Evolutionary conservation across 108 stramenopile species (phyloP), one percentile per base, ranked within the genome.

Genomic region (Pinguiococcus pyrenoidosus): DNA sequence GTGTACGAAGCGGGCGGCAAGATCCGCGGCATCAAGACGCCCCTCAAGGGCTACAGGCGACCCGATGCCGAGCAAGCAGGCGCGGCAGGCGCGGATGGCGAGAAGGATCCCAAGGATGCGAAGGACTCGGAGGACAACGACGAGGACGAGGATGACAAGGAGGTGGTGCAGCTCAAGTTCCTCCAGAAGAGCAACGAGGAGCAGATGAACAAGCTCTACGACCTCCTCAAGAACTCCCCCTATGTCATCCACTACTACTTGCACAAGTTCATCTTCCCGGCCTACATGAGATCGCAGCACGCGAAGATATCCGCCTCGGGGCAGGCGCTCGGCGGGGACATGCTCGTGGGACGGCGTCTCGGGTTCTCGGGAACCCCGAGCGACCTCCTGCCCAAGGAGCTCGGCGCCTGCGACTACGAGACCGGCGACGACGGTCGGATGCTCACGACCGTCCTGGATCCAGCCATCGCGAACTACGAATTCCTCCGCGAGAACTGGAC

Each of bases 351-450:
- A 9, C 18, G 3, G 20, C 49, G 51, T 12, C 21, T 67, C 25
- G 65, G 65, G 16, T 67, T 67, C 54, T 61, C 59, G 14, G 65
- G 65, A 2, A 67, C 65, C 6, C 58, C 65, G 16, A 50, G 32
- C 13, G 58, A 67, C 46, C 39, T 67, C 21, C 44, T 67, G n/a
- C 65, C 65, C 24, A 32, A 22, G 17, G 58, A 59, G 23, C 35
- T 59, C 3, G 64, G 64, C 4, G 1, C 2, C 3, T 51, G 49
- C 32, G 46, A 37, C 16, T 62, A 53, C 32, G 51, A 62, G 46
- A 51, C 60, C 1, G 60, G 60, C 9, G 43, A 45, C 25, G 60
- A 62, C 16, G 60, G 49, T 5, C 44, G 41, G 60, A 62, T 62
- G 42, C 5, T 54, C 0, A 53, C 16, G 4, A 54, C 49, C 0